Evolutionary conservation across 2,329 filamentous ascomycete species (phyloP).

Genomic region (Colletotrichum agaves): DNA sequence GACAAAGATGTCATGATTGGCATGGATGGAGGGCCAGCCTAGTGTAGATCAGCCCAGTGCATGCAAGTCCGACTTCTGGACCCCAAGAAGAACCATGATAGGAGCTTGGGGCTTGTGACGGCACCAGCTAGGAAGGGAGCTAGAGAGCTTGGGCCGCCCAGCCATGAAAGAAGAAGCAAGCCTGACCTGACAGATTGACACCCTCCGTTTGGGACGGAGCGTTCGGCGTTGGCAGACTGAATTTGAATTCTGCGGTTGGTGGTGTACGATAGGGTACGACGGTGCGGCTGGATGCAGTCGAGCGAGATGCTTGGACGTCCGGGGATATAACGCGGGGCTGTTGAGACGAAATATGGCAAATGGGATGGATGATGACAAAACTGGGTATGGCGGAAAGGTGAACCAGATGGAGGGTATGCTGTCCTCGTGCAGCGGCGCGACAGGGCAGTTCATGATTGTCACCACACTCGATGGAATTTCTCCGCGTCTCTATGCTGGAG

Average conservation of each 20-base stretch:
- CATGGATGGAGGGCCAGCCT: background rate
- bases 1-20: conserved; percentile 16
- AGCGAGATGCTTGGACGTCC: background rate
- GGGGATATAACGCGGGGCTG: background rate
- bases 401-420: conserved; percentile 7
- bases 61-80: conserved; percentile 11
- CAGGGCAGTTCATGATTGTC: conserved; percentile 7
- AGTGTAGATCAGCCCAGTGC: background rate
- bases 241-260: background rate
- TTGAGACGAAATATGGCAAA: conserved; percentile 10
- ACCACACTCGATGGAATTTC: conserved; percentile 2
- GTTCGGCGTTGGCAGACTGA: background rate
- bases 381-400: conserved; percentile 23
- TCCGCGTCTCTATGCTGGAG: no score
- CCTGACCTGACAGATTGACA: conserved; percentile 8
- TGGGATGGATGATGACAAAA: conserved; percentile 22
- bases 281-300: background rate
- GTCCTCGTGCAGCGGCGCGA: background rate
- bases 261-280: background rate
- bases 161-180: conserved; percentile 3
- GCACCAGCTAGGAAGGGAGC: conserved; percentile 5
- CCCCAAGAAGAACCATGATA: conserved; percentile 10
- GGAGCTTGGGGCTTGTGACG: conserved; percentile 27
- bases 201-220: conserved; percentile 1
- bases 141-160: conserved; percentile 29